These are phyloP conservation scores for Magnusiomyces sp. DNA, from an alignment of 1,139 yeast genomes.

Conservation along the genomic window DNA sequence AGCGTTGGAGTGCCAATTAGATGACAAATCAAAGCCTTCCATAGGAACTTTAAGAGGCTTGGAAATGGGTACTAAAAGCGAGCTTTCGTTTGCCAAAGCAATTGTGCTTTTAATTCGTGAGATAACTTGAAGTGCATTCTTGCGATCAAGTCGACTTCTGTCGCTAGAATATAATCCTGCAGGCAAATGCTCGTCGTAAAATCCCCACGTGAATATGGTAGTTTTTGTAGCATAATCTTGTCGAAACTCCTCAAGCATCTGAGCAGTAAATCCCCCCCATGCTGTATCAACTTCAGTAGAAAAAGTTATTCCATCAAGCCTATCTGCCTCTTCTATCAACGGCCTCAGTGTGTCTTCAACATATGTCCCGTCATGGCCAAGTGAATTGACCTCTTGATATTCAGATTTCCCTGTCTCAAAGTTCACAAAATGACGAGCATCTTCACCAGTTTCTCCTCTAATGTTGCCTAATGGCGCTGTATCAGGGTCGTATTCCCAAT, in stretches of 20 bases:
- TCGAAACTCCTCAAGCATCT: conserved; percentile 43
- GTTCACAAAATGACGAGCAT: conserved; percentile 32
- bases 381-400: conserved; percentile 32
- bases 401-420: conserved; percentile 44
- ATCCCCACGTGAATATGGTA: conserved; percentile 49
- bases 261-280: conserved; percentile 74
- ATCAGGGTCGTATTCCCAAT: conserved; percentile 47
- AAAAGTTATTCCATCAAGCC: conserved; percentile 59
- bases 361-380: conserved; percentile 36
- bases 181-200: conserved; percentile 26
- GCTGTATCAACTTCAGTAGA: conserved; percentile 62
- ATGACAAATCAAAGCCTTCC: conserved; percentile 15
- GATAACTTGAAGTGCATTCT: conserved; percentile 22
- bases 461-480: conserved; percentile 36
- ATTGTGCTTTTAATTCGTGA: conserved; percentile 43
- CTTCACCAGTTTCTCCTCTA: conserved; percentile 29
- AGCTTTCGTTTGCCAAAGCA: conserved; percentile 39
- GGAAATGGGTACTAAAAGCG: conserved; percentile 45
- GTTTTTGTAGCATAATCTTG: conserved; percentile 70
- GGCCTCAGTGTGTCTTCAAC: conserved; percentile 53
- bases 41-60: conserved; percentile 19
- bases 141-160: conserved; percentile 6
- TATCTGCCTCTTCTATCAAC: conserved; percentile 70
- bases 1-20: conserved; percentile 26
- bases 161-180: conserved; percentile 4